Evolutionary conservation across 306 rosid species (phyloP).

Genomic region (Dalbergia cochinchinensis): DNA sequence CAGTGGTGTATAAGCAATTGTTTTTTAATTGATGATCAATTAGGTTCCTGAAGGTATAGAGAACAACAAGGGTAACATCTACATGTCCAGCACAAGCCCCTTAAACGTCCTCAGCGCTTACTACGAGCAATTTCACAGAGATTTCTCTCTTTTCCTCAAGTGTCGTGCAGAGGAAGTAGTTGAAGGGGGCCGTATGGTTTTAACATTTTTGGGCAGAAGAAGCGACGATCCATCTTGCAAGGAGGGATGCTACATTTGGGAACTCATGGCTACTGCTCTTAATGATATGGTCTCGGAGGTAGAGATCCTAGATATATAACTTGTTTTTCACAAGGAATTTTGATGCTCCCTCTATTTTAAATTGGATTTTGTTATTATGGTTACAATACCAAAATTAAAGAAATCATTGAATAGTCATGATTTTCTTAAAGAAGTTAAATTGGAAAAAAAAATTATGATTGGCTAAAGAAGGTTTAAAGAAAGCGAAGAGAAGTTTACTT

Average conservation of each 20-base stretch:
- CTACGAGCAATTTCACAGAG: conserved; percentile 53
- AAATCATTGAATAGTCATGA: too few relatives aligned
- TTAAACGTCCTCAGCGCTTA: conserved; percentile 51
- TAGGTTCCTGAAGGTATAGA: conserved; percentile 63
- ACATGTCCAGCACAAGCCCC: conserved; percentile 51
- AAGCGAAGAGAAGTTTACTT: too few relatives aligned
- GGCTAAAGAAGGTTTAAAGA: too few relatives aligned
- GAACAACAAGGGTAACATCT: conserved; percentile 58
- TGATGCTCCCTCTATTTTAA: too few relatives aligned
- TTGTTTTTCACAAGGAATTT: background rate
- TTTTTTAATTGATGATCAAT: background rate
- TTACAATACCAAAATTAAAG: too few relatives aligned
- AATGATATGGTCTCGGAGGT: conserved; percentile 61
- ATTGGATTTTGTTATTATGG: too few relatives aligned
- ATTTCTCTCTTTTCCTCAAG: conserved; percentile 51
- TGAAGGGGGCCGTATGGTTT: conserved; percentile 58
- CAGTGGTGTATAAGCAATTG: background rate
- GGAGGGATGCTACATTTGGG: conserved; percentile 55
- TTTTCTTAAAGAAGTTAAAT: too few relatives aligned
- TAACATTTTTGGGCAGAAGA: conserved; percentile 64
- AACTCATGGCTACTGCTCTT: conserved; percentile 60
- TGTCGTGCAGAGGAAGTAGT: conserved; percentile 63
- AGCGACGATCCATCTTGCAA: conserved; percentile 54
- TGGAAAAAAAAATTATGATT: too few relatives aligned
- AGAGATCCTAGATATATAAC: background rate